Evolutionary conservation across 2,329 filamentous ascomycete genomes (phyloP), one percentile per base, ranked within the genome.

Genomic region (Aspergillus arachidicola): DNA sequence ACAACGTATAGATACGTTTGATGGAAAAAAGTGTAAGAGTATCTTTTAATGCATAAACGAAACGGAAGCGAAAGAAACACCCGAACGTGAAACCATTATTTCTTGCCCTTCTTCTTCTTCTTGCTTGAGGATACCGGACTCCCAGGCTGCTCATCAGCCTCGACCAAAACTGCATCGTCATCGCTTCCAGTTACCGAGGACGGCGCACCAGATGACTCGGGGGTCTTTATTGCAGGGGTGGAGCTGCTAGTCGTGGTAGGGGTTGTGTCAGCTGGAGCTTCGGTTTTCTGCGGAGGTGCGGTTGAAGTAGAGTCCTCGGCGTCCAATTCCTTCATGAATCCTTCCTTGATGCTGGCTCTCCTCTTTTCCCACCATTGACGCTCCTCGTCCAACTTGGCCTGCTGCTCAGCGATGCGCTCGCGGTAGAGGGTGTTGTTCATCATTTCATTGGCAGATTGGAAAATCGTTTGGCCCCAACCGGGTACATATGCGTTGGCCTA

Each of bases 371-470:
- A 99, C 93, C 93, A 97, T 73, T 90, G 85, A 81, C 91, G 92
- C 81, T 98, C 95, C 46, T 87, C 82, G 11, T 86, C 84, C 1
- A 88, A 83, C 73, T 92, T 90, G 32, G 83, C 81, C 71, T 94
- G 89, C 63, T 97, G 88, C 66, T 93, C 90, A 54, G 89, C 86
- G 23, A 97, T 84, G 57, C 89, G 87, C 68, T 89, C 84, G 69
- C 93, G 91, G 73, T 97, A 86, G 54, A 89, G 81, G 48, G 87
- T 86, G 81, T 97, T 97, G 74, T 93, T 90, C 63, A 91, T 89
- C 80, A 99, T 97, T 80, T 99, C 95, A 79, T 96, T 96, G 60
- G 95, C 95, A 53, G 92, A 94, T 79, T 99, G 95, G 86, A 99
- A 99, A 77, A 99, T 98, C 61, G 87, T 88, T 75, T 95, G 90